Conservation (phyloP, 805 yeast species). For the Priceomyces melissophilus region DNA sequence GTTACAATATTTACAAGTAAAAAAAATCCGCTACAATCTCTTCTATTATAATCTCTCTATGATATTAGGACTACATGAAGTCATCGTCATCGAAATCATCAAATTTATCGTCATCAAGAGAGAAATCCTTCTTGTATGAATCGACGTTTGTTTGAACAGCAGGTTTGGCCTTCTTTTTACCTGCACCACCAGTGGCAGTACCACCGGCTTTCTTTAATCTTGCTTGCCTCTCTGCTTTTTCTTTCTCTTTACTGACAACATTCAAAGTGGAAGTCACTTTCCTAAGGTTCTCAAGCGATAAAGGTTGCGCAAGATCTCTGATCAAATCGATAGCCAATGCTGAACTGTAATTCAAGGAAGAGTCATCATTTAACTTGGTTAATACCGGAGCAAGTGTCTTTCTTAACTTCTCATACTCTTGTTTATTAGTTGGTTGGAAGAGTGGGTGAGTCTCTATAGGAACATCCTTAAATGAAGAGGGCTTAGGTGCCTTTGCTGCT, state of each 20-base stretch:
- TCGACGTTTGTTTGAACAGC: slow-evolving; percentile 59
- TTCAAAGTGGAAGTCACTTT: slow-evolving; percentile 83
- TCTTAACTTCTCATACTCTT: slow-evolving; percentile 58
- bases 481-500: slow-evolving; percentile 27
- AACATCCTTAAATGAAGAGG: slow-evolving; percentile 51
- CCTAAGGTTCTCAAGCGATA: slow-evolving; percentile 76
- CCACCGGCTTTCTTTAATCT: slow-evolving; percentile 80
- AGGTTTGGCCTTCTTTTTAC: slow-evolving; percentile 90
- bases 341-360: slow-evolving; percentile 67
- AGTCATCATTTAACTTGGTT: slow-evolving; percentile 46
- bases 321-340: slow-evolving; percentile 78
- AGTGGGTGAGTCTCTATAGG: slow-evolving; percentile 76
- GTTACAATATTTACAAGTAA: too few relatives aligned
- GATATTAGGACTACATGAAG: slow-evolving; percentile 54
- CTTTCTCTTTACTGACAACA: slow-evolving; percentile 79
- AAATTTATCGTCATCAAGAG: slow-evolving; percentile 44
- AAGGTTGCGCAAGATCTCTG: slow-evolving; percentile 79
- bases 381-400: slow-evolving; percentile 21
- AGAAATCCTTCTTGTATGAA: slow-evolving; percentile 62
- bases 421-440: slow-evolving; percentile 77
- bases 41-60: not conserved
- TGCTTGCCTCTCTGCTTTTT: slow-evolving; percentile 83
- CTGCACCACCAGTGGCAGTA: slow-evolving; percentile 88
- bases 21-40: too few relatives aligned
- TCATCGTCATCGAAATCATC: slow-evolving; percentile 76